phyloP scores from a whole-genome alignment of 257 asterid species.

The Handroanthus guayacan region DNA sequence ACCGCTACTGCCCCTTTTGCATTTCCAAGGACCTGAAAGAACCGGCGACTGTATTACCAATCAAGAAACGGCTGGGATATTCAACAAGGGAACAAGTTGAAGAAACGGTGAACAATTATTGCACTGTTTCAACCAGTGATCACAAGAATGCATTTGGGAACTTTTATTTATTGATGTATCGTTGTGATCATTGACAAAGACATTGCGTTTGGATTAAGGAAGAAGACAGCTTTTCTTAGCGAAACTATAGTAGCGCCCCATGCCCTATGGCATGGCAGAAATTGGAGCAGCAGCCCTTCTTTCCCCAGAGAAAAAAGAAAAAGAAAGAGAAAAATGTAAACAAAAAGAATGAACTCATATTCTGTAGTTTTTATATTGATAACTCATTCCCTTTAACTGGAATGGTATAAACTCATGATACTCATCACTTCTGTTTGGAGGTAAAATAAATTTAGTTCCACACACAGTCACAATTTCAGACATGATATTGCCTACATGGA shows the following conservation, averaged over 20 bases:
- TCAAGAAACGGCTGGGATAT: not conserved
- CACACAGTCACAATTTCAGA: not conserved
- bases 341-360: no score
- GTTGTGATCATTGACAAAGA: conserved; percentile 7
- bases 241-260: no score
- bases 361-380: no score
- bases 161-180: not conserved
- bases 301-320: no score
- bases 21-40: conserved; percentile 75
- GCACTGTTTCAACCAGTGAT: not conserved
- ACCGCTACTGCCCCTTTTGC: conserved; percentile 92
- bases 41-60: not conserved
- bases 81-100: not conserved
- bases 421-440: not conserved
- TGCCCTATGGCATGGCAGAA: no score
- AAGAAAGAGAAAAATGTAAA: no score
- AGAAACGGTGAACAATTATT: not conserved
- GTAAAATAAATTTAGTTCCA: not conserved
- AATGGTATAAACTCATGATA: no score
- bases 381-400: no score
- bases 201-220: not conserved
- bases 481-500: not conserved
- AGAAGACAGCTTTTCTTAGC: not conserved
- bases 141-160: not conserved
- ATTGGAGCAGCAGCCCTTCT: no score